Conservation (phyloP, 129 eudicot genomes). For the Heracleum sosnowskyi region DNA sequence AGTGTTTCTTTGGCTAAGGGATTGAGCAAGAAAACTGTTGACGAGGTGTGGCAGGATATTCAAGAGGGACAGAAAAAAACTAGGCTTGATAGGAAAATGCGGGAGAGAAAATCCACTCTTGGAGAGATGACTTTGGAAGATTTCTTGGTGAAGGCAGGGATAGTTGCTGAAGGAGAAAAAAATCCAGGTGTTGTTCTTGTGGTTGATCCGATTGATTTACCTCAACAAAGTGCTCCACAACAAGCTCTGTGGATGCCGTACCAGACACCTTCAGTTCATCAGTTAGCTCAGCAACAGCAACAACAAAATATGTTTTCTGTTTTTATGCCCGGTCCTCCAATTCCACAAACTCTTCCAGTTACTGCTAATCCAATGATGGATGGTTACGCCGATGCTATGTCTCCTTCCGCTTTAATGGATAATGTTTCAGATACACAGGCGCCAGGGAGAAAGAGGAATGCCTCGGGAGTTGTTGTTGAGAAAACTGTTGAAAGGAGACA, state of each 20-base stretch:
- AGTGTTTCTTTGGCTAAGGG: constrained; percentile 42
- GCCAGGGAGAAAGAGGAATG: constrained; percentile 68
- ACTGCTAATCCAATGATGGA: constrained; percentile 57
- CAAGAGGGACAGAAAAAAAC: constrained; percentile 51
- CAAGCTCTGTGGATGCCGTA: constrained; percentile 60
- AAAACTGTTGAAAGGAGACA: constrained; percentile 97
- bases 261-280: constrained; percentile 30
- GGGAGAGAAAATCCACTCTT: constrained; percentile 51
- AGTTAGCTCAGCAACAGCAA: constrained; percentile 20
- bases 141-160: constrained; percentile 83
- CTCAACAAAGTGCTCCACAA: constrained; percentile 29
- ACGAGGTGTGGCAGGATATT: constrained; percentile 92
- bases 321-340: constrained; percentile 57
- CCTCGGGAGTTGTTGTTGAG: constrained; percentile 66
- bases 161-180: constrained; percentile 53
- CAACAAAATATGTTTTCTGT: constrained; percentile 41
- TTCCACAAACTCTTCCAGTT: constrained; percentile 48
- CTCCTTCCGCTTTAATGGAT: constrained; percentile 69
- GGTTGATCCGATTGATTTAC: constrained; percentile 27
- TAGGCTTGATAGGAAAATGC: constrained; percentile 29
- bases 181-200: constrained; percentile 23
- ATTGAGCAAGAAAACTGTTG: constrained; percentile 81
- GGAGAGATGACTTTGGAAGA: constrained; percentile 98
- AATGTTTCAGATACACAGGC: constrained; percentile 75
- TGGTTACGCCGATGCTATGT: constrained; percentile 59